phyloP scores from a whole-genome alignment of 768 basidiomycete genomes.

The Amylocystis lapponica region DNA sequence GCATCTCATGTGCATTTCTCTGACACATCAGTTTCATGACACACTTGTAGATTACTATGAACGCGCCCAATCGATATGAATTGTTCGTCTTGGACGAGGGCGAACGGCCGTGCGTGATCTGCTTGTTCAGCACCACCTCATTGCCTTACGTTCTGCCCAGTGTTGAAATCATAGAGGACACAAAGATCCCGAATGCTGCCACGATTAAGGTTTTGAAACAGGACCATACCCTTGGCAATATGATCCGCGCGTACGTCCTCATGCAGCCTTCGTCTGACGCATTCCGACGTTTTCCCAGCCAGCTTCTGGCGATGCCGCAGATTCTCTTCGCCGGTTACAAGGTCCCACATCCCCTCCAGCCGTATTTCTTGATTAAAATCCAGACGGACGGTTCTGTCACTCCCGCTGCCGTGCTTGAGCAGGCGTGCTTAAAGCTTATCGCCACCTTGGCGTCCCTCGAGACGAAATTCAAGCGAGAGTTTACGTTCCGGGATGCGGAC shows the following conservation, averaged over 20 bases:
- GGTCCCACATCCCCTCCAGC: constrained; percentile 93
- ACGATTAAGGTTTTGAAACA: constrained; percentile 94
- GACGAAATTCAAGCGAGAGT: constrained; percentile 76
- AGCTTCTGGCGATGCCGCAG: constrained; percentile 82
- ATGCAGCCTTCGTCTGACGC: constrained; percentile 1
- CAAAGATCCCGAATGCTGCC: constrained; percentile 96
- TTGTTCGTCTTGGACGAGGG: constrained; percentile 89
- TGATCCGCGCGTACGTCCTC: constrained; percentile 82
- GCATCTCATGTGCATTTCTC: not conserved
- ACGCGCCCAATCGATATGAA: constrained; percentile 92
- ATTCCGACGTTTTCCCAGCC: constrained; percentile 40
- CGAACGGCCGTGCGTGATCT: constrained; percentile 78
- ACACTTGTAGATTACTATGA: constrained; percentile 46
- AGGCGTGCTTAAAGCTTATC: constrained; percentile 80
- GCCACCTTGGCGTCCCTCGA: constrained; percentile 53
- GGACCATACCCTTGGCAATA: constrained; percentile 94
- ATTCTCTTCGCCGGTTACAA: constrained; percentile 98
- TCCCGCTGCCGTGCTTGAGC: constrained; percentile 76
- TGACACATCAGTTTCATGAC: not conserved
- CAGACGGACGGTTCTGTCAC: constrained; percentile 89
- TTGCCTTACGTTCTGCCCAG: constrained; percentile 34
- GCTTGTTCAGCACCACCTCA: constrained; percentile 6
- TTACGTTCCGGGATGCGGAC: constrained; percentile 62
- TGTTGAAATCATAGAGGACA: constrained; percentile 89
- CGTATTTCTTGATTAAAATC: constrained; percentile 90